Evolutionary conservation across 306 rosid genomes (phyloP).

Genomic region (Dryas alaskensis): DNA sequence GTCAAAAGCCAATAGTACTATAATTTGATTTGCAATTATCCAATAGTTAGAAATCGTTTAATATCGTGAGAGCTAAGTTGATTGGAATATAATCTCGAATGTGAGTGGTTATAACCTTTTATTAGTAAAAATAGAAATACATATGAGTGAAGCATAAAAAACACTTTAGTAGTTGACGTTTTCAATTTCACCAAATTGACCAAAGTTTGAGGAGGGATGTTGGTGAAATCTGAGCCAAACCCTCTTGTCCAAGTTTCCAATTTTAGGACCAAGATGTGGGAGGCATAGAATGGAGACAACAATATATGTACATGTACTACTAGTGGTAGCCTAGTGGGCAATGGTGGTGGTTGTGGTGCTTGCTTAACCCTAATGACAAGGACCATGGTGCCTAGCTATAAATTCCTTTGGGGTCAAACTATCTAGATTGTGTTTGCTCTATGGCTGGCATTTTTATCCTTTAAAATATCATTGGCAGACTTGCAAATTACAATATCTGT

Average conservation of each 20-base stretch:
- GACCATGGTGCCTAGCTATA: slow-evolving; percentile 27
- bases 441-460: slow-evolving; percentile 28
- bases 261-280: slow-evolving; percentile 2
- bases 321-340: slow-evolving; percentile 22
- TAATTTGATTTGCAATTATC: background rate
- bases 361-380: slow-evolving; percentile 26
- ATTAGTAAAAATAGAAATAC: no score
- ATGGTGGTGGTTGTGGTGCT: slow-evolving; percentile 15
- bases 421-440: slow-evolving; percentile 37
- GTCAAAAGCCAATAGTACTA: background rate
- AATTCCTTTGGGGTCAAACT: slow-evolving; percentile 30
- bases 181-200: background rate
- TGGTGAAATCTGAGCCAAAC: background rate
- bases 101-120: background rate
- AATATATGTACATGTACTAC: background rate
- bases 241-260: slow-evolving; percentile 13
- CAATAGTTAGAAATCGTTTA: no score
- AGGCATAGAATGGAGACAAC: slow-evolving; percentile 11
- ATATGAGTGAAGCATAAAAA: no score
- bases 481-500: background rate
- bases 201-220: background rate
- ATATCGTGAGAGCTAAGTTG: no score
- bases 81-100: background rate
- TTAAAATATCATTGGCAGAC: slow-evolving; percentile 7
- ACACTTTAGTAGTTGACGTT: background rate